Evolutionary conservation across 176 grass and related monocot species (phyloP), one percentile per base, ranked within the genome.

Genomic region (Ampelocalamus luodianensis): DNA sequence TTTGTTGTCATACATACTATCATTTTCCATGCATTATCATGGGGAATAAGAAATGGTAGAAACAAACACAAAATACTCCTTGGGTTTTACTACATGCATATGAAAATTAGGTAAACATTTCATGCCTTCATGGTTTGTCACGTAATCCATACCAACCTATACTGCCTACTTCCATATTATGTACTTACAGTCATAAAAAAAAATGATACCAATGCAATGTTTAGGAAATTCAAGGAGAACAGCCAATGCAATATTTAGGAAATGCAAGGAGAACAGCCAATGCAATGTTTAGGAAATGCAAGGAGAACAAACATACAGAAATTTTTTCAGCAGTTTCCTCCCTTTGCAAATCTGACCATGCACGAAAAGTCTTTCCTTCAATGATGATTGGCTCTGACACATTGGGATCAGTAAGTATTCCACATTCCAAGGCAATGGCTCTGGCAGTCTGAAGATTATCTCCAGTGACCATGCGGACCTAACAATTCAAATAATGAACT

Each of bases 401-500:
- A 68, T 95, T 89, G 3, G 83, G 83, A 89, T 98, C 93, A 36
- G 48, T 85, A 87, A 98, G 90, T 85, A 98, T 95, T n/a, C 93
- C 96, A 20, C 96, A 98, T 70, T 98, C 96, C 46, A 98, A 90
- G 55, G 96, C 91, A 79, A 98, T 98, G 67, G 96, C 93, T 91
- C 89, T 95, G 6, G 96, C 96, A 55, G 93, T 98, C 78, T 98
- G 91, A 78, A 98, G 62, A 79, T 98, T 98, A 79, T 98, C 96
- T 23, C 96, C 96, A 15, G 96, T 98, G 62, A 94, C 88, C 96
- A 98, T 98, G 32, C 96, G 93, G 53, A 98, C 96, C 96, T 98
- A 79, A 59, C 46, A 83, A 69, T 84, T 69, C 32, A 75, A 87
- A 90, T 54, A 53, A 62, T 43, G 0, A 68, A 34, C 18, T 59